Evolutionary conservation across 225 moss, liverwort and hornwort species (phyloP), one percentile per base, ranked within the genome.

Genomic region (Pseudoscleropodium purum): DNA sequence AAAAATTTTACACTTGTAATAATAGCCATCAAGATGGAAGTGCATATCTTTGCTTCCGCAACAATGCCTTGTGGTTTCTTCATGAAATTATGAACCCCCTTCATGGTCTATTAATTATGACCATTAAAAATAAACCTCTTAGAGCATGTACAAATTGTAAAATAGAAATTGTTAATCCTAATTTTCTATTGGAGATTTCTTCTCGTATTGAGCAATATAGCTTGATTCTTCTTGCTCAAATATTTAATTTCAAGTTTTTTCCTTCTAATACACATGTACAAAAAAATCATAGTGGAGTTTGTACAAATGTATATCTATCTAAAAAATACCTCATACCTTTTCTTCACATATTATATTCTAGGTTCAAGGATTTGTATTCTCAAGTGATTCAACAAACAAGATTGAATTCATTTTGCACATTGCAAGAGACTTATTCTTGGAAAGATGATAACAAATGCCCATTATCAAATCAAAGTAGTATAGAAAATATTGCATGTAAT

Each of bases 21-120:
- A 86, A 87, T 24, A 85, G 52, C 19, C 56, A 78, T 87, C 43
- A 41, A 69, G 64, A 88, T 77, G 78, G 80, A 14, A 93, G 51
- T 82, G 41, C 90, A 79, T 66, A 87, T 39, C 33, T 90, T 6
- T 88, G 47, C 64, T 92, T 91, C 47, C 85, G 27, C 18, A 84
- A 83, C 18, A 93, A 90, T 86, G 89, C 57, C 36, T 93, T 88
- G 83, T 95, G 89, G 88, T 94, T 95, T 79, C 90, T 95, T 82
- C 86, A 92, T 75, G 94, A 91, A 80, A 89, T 98, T 29, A 97
- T 98, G 98, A 94, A 96, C 78, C 96, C 98, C 7, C 60, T 66
- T 63, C 90, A 95, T 66, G 98, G 97, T 30, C 89, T 98, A 39
- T 68, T 98, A 26, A 92, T 97, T 37, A 89, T 84, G 83, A 85